Evolutionary conservation across 441 rosid genomes (phyloP), one percentile per base, ranked within the genome.

Genomic region (Capsella rubella): DNA sequence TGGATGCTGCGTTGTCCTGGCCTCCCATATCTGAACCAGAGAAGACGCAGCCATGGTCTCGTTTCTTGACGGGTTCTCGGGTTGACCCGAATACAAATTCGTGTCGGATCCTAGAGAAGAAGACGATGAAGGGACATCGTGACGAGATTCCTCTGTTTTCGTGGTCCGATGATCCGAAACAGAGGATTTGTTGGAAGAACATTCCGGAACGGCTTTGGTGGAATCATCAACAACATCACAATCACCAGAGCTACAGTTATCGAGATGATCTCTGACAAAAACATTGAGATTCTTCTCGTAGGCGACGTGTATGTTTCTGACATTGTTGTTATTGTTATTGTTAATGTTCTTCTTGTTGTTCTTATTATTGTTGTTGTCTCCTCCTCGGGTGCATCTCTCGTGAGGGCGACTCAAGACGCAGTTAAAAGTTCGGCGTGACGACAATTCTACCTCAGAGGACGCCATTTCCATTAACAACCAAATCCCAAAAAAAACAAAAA

Each of bases 11-110:
- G 79, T 75, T 12, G 91, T 80, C 80, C 93, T 86, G 6, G 96
- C 93, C 72, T 95, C 98, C 97, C 99, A 95, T 66, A 90, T 91
- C 76, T 90, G 97, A 52, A 92, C 99, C 4, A 95, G 89, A 4
- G 96, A 92, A 25, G 96, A 92, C 40, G 98, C 98, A 0, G 88
- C 92, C 16, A 18, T 79, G 28, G 78, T 85, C 4, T 72, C 73
- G 0, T 43, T 52, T 40, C 8, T 57, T 2, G 72, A 37, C 15
- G 76, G 46, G 13, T 45, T 62, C 45, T 71, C 79, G 14, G 16
- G 64, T 67, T 67, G 72, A 70, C 61, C 67, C 3, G 63, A 50
- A 64, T 14, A 49, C 4, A 62, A 54, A 63, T 65, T 63, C 12
- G 45, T n/a, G 8, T 65, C 73, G 25, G 69, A 27, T 13, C 71